Conservation (phyloP, 2,329 filamentous ascomycete species). For the Ophiosphaerella narmari region DNA sequence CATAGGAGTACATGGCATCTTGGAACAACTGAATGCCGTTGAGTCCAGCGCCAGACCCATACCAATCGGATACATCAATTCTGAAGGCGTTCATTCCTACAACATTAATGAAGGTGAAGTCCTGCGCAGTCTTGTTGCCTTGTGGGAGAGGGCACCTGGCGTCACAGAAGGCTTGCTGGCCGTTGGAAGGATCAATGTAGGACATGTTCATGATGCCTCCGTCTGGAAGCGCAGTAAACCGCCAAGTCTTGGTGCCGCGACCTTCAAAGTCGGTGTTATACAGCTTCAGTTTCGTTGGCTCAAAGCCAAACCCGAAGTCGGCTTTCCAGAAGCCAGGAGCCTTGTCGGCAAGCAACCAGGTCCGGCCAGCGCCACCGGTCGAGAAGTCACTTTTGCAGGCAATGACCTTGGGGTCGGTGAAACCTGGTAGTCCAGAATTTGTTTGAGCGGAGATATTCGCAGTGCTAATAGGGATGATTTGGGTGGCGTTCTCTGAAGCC, state of each 20-base stretch:
- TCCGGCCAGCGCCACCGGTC: constrained; percentile 69
- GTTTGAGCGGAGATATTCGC: constrained; percentile 73
- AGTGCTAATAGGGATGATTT: constrained; percentile 82
- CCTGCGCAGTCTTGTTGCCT: constrained; percentile 73
- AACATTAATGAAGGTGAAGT: constrained; percentile 91
- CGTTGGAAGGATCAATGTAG: constrained; percentile 74
- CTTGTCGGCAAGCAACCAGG: constrained; percentile 80
- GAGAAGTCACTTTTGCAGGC: constrained; percentile 74
- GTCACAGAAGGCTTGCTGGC: constrained; percentile 73
- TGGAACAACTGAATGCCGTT: constrained; percentile 86
- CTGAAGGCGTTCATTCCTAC: constrained; percentile 88
- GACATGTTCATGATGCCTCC: constrained; percentile 96
- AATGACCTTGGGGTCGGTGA: constrained; percentile 77
- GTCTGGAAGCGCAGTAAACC: constrained; percentile 82
- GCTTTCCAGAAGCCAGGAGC: constrained; percentile 83
- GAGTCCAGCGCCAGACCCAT: constrained; percentile 82
- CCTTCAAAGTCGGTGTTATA: constrained; percentile 86
- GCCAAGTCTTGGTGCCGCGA: constrained; percentile 84
- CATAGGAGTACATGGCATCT: constrained; percentile 83
- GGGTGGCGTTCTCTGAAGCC: constrained; percentile 69
- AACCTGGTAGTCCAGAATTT: constrained; percentile 65
- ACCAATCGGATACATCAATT: constrained; percentile 85
- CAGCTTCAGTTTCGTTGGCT: constrained; percentile 83
- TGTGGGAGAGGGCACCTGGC: constrained; percentile 80
- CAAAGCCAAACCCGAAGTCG: constrained; percentile 79